Base-by-base conservation (phyloP, 805 yeast genomes). In the Cyberlindnera japonica region DNA sequence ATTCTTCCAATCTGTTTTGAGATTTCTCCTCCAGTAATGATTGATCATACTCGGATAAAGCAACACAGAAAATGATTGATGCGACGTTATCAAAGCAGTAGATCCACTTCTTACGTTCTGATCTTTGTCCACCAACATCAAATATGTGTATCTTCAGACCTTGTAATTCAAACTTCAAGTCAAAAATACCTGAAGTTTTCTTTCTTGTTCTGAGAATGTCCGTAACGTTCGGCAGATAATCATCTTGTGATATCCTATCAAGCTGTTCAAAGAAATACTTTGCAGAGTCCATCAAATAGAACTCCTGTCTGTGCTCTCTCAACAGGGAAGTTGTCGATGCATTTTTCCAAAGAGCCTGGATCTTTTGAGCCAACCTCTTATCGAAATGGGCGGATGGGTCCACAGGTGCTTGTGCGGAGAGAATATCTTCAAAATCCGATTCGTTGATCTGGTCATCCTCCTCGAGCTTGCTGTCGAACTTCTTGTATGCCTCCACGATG, bases 61-160 rank as follows among this genome's bases (percentile, higher is more conserved):
- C 89, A 17, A 89, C 96, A 62, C 96, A 89, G 59, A 89, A 90
- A 44, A 90, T 86, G 37, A 90, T 83, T 34, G 85, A 71, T 0
- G 96, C 84, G 24, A 90, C 96, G 53, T 89, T 88, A 61, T 89
- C 96, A 55, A 93, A 93, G 58, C 96, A 87, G 63, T 93, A 95
- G 47, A 93, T 89, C 99, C 99, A 93, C 63, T 93, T 91, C 57
- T 85, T 86, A 39, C 99, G 79, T 67, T 93, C 99, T 3, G 95
- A 80, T 54, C 99, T 72, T 63, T 93, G 99, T 2, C 97, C 97
- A 48, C 97, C 97, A 35, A 90, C 96, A 61, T 90, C 97, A 56
- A 69, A 79, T 52, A 83, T 69, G 53, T 79, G 85, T 36, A 82
- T 65, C 51, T 74, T 72, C 29, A 81, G 59, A 20, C 78, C 79